Evolutionary conservation across 441 rosid species (phyloP), one percentile per base, ranked within the genome.

Genomic region (Pelargonium australe): DNA sequence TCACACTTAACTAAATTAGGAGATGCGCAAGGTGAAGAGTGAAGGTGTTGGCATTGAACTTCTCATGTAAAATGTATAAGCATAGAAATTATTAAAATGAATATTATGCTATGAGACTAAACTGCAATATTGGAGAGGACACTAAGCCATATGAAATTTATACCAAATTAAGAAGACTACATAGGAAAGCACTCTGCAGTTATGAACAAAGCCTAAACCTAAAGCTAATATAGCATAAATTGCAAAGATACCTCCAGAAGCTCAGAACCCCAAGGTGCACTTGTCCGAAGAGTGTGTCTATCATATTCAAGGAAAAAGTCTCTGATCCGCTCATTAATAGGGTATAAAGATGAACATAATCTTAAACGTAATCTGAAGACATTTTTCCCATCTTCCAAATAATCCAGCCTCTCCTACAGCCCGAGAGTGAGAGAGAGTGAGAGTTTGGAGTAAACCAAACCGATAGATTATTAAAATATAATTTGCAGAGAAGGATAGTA

Each of bases 251-350:
- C 99, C 97, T 95, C 98, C 76, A 95, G 84, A 78, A 95, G 98
- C 88, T 92, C 99, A 62, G 99, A 95, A 72, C 98, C 98, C 99
- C 99, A 95, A 63, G 97, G 99, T 60, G 99, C 89, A 72, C 86
- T 95, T 70, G 99, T 87, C 78, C 95, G 94, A 75, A 92, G 94
- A 71, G 96, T 89, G 85, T 92, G 99, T 74, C 97, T 86, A 81
- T 95, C 99, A 84, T 95, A 95, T 79, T 95, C 99, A 76, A 95
- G 91, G 74, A 95, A 95, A 81, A 95, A 95, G 82, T 95, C 99
- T 76, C 98, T 86, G 53, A 95, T 84, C 62, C 98, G 98, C 80
- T 92, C 99, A 70, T 95, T 95, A 74, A 85, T 73, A 45, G 99
- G 98, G 79, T 88, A 89, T 77, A 95, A 76, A 58, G 99, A 95